These are phyloP conservation scores for Oxytropis ochrocephala DNA, from an alignment of 306 rosid genomes.

Conservation along the genomic window DNA sequence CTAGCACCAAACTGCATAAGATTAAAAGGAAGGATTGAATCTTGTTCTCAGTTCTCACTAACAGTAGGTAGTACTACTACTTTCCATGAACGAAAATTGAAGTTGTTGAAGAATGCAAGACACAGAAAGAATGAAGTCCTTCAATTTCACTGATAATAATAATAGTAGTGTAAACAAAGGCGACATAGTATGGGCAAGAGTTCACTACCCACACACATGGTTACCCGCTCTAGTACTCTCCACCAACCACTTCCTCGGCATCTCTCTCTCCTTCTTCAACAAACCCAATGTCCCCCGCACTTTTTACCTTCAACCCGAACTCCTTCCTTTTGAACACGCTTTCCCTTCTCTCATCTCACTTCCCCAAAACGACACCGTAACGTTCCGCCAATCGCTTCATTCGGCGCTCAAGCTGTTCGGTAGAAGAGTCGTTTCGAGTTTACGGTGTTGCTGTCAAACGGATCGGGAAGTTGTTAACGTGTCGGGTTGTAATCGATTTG, in stretches of 20 bases:
- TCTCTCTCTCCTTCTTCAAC: slow-evolving; percentile 29
- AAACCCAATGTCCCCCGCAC: not conserved
- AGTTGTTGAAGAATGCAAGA: no score
- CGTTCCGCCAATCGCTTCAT: not conserved
- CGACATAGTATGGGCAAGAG: slow-evolving; percentile 32
- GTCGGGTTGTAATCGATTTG: not conserved
- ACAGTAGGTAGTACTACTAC: no score
- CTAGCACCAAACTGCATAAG: no score
- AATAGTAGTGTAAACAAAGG: not conserved
- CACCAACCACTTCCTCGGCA: not conserved
- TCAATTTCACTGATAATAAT: no score
- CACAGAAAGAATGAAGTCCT: no score
- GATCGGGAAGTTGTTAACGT: not conserved
- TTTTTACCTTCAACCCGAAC: slow-evolving; percentile 8
- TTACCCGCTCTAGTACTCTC: slow-evolving; percentile 22
- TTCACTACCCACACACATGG: slow-evolving; percentile 14
- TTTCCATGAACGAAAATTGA: no score
- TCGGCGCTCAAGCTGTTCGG: slow-evolving; percentile 28
- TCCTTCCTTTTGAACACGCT: slow-evolving; percentile 20
- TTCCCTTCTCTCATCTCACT: not conserved
- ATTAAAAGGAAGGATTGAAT: no score
- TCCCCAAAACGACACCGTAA: not conserved
- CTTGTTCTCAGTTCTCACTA: no score
- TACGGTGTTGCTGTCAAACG: slow-evolving; percentile 18
- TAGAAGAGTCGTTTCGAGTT: not conserved